Evolutionary conservation across 176 grass and related monocot genomes (phyloP).

Genomic region (Miscanthus lutarioriparius): DNA sequence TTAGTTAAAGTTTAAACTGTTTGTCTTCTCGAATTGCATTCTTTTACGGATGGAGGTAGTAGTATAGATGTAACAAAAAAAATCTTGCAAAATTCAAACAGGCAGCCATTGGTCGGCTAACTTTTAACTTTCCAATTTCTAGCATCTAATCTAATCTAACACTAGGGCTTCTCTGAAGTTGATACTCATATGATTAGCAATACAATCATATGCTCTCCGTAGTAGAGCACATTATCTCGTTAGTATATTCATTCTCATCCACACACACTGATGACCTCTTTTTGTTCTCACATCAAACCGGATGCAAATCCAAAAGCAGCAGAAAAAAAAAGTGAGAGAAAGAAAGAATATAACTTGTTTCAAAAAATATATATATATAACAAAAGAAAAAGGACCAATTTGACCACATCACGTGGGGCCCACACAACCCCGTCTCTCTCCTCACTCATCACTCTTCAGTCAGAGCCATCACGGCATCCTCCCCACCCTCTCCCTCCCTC

Average conservation of each 20-base stretch:
- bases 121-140: not conserved
- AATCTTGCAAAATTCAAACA: not conserved
- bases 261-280: conserved; percentile 23
- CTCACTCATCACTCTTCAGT: no score
- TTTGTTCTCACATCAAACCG: conserved; percentile 35
- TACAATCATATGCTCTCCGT: conserved; percentile 12
- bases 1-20: no score
- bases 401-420: no score
- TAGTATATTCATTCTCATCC: conserved; percentile 22
- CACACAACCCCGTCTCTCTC: no score
- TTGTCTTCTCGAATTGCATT: no score
- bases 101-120: not conserved
- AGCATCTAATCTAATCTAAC: not conserved
- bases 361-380: no score
- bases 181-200: conserved; percentile 19
- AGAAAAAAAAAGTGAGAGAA: not conserved
- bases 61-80: not conserved
- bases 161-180: not conserved
- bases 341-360: not conserved
- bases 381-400: no score
- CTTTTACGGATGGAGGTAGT: no score
- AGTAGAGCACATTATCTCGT: conserved; percentile 7
- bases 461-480: not conserved
- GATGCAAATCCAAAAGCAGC: conserved; percentile 31
- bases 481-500: not conserved